Evolutionary conservation across 2,329 filamentous ascomycete species (phyloP).

Genomic region (Annulohypoxylon truncatum): DNA sequence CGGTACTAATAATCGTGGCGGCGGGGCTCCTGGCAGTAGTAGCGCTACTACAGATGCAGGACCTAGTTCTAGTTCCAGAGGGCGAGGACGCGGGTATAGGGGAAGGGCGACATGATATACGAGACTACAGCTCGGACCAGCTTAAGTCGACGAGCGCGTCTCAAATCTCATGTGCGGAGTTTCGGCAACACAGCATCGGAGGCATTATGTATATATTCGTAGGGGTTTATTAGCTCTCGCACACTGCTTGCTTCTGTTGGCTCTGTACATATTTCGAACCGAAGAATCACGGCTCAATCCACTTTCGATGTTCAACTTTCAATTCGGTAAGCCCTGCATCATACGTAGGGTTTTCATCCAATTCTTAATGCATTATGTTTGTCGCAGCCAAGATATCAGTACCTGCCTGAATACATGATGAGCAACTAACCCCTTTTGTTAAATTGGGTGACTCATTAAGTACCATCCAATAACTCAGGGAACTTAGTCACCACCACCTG

Average conservation of each 20-base stretch:
- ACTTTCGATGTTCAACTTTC: background rate
- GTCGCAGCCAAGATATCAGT: no score
- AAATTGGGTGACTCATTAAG: no score
- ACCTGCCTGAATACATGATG: no score
- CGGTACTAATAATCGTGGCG: slow-evolving; percentile 23
- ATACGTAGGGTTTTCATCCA: no score
- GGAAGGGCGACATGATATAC: slow-evolving; percentile 28
- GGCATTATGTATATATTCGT: background rate
- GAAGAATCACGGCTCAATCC: background rate
- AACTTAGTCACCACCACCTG: no score
- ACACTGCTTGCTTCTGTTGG: background rate
- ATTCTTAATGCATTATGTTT: no score
- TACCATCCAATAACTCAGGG: no score
- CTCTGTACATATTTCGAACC: background rate
- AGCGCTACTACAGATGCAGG: slow-evolving; percentile 18
- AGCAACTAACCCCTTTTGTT: no score
- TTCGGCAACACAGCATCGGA: background rate
- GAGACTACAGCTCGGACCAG: slow-evolving; percentile 1
- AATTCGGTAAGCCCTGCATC: background rate
- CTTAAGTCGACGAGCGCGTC: background rate
- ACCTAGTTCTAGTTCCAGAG: slow-evolving; percentile 28
- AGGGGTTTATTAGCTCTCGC: background rate
- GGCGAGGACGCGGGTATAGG: slow-evolving; percentile 39
- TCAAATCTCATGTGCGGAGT: slow-evolving; percentile 21
- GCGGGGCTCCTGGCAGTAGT: slow-evolving; percentile 15